Base-by-base conservation (phyloP, 768 basidiomycete species). In the Wakefieldia striispora region DNA sequence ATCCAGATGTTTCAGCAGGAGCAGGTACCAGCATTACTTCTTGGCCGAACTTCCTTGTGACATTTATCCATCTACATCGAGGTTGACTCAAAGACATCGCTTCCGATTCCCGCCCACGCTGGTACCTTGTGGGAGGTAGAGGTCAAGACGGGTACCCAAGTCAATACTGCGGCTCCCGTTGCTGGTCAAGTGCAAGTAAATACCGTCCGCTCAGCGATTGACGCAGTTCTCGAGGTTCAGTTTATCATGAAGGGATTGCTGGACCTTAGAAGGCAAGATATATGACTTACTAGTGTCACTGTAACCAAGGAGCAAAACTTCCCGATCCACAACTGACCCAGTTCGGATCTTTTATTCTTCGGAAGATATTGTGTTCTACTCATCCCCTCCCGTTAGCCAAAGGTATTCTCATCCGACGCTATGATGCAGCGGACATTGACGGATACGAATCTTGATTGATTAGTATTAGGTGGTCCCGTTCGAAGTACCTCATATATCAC, bases 1-100 rank as follows among this genome's bases (percentile, higher is more conserved):
- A 88, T 92, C 47, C 80, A 85, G 54, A 88, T 91, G 83, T 89
- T 87, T 64, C 88, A 91, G 66, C 86, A 91, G 67, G 90, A 91
- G 68, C 83, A 87, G 71, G 89, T 84, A 65, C 47, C 11, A 8
- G n/a, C 16, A 49, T 60, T 24, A 39, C 7, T 23, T 7, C 10
- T 17, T 44, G 40, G 21, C 9, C 20, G 33, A 27, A n/a, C 35
- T 16, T 24, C 21, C 43, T 47, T 43, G 33, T 33, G 33, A 16
- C 11, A 46, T 54, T 56, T 12, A 56, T 40, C 46, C 35, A 6
- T 29, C 13, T 29, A 20, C 33, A 17, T 38, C 49, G 38, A 92
- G 88, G 78, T 86, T 29, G 87, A 91, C 58, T 77, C 79, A 0
- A 86, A 80, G 67, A 89, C 87, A 5, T 83, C 83, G 45, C 80